Base-by-base conservation (phyloP, 768 basidiomycete genomes). In the Termitomyces sp. region DNA sequence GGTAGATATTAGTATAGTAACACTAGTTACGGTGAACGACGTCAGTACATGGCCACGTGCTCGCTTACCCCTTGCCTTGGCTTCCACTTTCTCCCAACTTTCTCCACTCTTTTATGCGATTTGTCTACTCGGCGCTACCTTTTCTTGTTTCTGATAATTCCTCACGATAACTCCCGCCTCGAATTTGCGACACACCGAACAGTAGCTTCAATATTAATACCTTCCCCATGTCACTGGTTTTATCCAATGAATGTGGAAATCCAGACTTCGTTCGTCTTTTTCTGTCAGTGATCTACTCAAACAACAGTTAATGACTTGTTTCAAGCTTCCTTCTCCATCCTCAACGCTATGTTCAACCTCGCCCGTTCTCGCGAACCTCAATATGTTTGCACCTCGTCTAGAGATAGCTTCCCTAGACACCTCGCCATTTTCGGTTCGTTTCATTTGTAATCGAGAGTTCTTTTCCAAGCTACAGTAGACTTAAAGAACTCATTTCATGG, bases 281-380 rank as follows among this genome's bases (percentile, higher is more conserved):
- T 21, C 27, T 31, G 16, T 23, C 19, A 12, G 11, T 21, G 19
- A 53, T 40, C 23, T 31, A 23, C 5, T 32, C n/a, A 3, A 41
- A 19, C 11, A 51, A 40, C 19, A 32, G 32, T 12, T 23, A 11
- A 31, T 53, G 19, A 42, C 19, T 4, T 7, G 29, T 44, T 12
- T 43, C 2, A 53, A 62, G 61, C 29, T 62, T 6, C 54, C 56
- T 32, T 62, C 61, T 9, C 61, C 61, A n/a, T 59, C 61, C 2
- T 59, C 58, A 4, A 62, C 61, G 5, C 37, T 62, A 8, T 62
- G 54, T 47, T 37, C 58, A 31, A n/a, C 44, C 12, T 54, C 58
- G 19, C 60, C 60, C 44, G 32, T 53, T 19, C 27, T 59, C 31
- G 21, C 35, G 2, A 38, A 32, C 43, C 27, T 52, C 38, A 43